Conservation (phyloP, 495 filamentous ascomycete genomes). For the Podospora sp. region DNA sequence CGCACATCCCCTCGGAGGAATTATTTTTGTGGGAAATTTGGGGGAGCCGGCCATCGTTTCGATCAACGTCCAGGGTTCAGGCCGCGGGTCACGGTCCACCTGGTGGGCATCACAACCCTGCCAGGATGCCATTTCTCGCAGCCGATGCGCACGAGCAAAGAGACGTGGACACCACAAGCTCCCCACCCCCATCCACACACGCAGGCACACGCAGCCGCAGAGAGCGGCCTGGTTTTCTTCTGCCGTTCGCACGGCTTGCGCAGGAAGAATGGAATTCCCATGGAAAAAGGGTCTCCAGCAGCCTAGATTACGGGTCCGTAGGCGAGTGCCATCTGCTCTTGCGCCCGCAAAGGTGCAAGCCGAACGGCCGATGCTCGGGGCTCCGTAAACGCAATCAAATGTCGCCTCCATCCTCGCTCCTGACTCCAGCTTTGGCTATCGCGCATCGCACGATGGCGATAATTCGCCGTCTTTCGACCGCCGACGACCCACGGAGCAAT, state of each 20-base stretch:
- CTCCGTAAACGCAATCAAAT: not conserved
- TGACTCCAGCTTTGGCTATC: not conserved
- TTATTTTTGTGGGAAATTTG: slow-evolving; percentile 10
- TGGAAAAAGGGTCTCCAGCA: not conserved
- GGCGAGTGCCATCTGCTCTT: no score
- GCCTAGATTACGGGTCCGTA: no score
- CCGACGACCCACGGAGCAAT: not conserved
- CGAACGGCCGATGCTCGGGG: slow-evolving; percentile 8
- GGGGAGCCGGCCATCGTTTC: not conserved
- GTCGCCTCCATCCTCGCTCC: slow-evolving; percentile 1
- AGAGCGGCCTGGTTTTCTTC: not conserved
- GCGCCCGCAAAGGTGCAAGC: not conserved
- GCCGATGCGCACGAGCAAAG: not conserved
- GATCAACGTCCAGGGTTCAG: slow-evolving; percentile 2
- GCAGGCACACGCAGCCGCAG: no score
- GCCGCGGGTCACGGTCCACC: slow-evolving; percentile 2
- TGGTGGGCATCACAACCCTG: not conserved
- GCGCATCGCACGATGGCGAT: not conserved
- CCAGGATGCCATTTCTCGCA: slow-evolving; percentile 1
- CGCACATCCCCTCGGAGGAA: not conserved
- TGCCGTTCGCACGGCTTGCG: not conserved
- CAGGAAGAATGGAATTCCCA: not conserved
- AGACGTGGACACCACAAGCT: not conserved
- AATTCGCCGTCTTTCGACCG: not conserved
- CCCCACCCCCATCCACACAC: not conserved